Percentiles rank a stretch among this genome's conserved stretches.
Conservation (phyloP, 345 rosid genomes). For the Acer yangbiense region DNA sequence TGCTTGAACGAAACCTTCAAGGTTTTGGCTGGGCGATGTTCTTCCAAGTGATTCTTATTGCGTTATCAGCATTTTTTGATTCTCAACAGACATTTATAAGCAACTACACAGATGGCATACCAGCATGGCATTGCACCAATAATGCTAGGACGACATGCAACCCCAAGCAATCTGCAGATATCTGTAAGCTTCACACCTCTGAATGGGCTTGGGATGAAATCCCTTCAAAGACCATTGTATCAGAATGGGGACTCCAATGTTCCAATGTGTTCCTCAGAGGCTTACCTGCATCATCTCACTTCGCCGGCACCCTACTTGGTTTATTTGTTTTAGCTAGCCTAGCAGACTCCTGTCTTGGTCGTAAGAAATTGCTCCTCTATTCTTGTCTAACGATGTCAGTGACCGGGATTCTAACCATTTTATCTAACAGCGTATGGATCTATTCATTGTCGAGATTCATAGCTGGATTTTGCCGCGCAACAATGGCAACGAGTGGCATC, state of each 20-base stretch:
- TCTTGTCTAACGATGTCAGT: too few relatives aligned
- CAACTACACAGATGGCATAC: conserved; percentile 53
- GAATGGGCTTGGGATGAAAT: conserved; percentile 32
- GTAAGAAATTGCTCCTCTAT: too few relatives aligned
- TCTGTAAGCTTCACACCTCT: too few relatives aligned
- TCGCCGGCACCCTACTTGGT: too few relatives aligned
- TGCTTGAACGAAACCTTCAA: conserved; percentile 36
- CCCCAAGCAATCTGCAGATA: background rate
- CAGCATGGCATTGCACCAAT: conserved; percentile 36
- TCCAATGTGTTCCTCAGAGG: conserved; percentile 30
- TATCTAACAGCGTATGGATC: too few relatives aligned
- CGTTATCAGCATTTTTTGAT: conserved; percentile 49
- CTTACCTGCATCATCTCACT: too few relatives aligned
- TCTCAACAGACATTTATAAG: conserved; percentile 65
- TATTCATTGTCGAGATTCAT: too few relatives aligned
- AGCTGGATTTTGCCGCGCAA: too few relatives aligned
- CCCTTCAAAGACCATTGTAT: conserved; percentile 36
- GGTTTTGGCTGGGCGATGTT: conserved; percentile 38
- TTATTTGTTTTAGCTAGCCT: too few relatives aligned
- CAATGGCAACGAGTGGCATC: too few relatives aligned
- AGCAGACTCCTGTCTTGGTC: too few relatives aligned
- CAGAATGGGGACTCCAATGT: conserved; percentile 45
- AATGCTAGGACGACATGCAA: conserved; percentile 10
- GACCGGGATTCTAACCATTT: too few relatives aligned
- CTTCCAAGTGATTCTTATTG: conserved; percentile 48